Conservation (phyloP, 2,329 filamentous ascomycete genomes). For the Teratosphaeria viscida region DNA sequence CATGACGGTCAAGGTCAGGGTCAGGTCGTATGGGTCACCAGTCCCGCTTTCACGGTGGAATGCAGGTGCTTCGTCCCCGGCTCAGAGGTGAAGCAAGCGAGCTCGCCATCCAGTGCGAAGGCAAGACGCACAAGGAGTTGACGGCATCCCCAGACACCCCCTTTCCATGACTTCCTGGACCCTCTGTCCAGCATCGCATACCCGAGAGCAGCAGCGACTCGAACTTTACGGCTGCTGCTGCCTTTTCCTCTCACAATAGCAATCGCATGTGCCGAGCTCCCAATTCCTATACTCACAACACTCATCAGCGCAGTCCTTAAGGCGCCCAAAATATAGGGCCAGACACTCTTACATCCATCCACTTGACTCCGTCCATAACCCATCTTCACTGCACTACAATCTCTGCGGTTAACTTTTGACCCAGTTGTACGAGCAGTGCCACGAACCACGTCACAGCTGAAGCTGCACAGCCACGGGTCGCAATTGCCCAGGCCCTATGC, state of each 20-base stretch:
- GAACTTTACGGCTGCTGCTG: background rate
- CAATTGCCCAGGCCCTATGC: background rate
- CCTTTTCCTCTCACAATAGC: background rate
- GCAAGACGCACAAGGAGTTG: background rate
- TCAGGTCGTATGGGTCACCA: too few relatives aligned
- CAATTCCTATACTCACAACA: background rate
- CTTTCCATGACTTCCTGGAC: background rate
- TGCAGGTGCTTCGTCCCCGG: background rate
- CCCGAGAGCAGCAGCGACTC: background rate
- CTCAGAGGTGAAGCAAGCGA: background rate
- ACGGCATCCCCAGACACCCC: background rate
- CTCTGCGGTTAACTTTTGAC: background rate
- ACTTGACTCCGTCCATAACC: background rate
- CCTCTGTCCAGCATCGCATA: too few relatives aligned
- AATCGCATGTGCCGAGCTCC: background rate
- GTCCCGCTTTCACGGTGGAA: background rate
- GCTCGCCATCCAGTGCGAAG: background rate
- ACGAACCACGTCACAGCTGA: background rate
- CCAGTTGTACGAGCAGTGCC: background rate
- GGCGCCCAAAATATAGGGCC: background rate
- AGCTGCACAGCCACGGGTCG: background rate
- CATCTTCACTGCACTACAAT: background rate
- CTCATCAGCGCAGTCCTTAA: background rate
- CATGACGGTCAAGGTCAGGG: too few relatives aligned
- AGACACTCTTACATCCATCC: background rate